phyloP scores from a whole-genome alignment of 2,329 filamentous ascomycete genomes.

The Penicillium sp. region DNA sequence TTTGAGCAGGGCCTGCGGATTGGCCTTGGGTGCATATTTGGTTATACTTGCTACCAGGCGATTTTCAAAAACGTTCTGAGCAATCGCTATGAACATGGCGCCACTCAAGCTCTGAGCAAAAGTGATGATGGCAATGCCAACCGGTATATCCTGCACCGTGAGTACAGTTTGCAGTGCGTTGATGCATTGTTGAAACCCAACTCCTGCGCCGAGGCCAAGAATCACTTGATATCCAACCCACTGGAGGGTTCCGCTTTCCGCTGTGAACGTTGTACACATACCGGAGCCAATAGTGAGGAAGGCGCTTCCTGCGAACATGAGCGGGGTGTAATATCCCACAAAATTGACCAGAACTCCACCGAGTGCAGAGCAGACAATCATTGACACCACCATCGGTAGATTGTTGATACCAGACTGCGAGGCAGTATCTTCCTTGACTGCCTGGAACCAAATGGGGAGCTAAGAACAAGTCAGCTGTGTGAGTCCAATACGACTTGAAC shows the following conservation, averaged over 20 bases:
- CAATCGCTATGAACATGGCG: conserved; percentile 40
- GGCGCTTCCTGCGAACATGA: conserved; percentile 35
- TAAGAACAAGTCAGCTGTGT: conserved; percentile 2
- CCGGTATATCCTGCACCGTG: conserved; percentile 34
- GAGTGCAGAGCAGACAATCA: conserved; percentile 36
- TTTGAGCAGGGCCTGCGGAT: conserved; percentile 30
- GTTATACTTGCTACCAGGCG: conserved; percentile 30
- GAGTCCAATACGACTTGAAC: too few relatives aligned
- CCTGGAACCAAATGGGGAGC: conserved; percentile 50
- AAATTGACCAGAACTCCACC: conserved; percentile 33
- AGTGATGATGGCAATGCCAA: conserved; percentile 38
- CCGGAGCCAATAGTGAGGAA: conserved; percentile 38
- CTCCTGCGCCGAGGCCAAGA: conserved; percentile 37
- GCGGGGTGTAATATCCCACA: conserved; percentile 44
- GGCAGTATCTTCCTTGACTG: conserved; percentile 36
- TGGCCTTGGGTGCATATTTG: conserved; percentile 26
- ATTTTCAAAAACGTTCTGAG: conserved; percentile 43
- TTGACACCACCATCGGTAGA: conserved; percentile 37
- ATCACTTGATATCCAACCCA: conserved; percentile 46
- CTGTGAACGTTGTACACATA: conserved; percentile 38
- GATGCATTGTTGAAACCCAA: conserved; percentile 39
- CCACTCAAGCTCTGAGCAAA: conserved; percentile 43
- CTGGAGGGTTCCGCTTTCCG: conserved; percentile 25
- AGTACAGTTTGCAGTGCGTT: conserved; percentile 40
- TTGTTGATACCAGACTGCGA: conserved; percentile 41